Percentiles rank a stretch among this genome's conserved stretches.
Evolutionary conservation across 306 rosid genomes (phyloP).

Genomic region (Vicia sativa): DNA sequence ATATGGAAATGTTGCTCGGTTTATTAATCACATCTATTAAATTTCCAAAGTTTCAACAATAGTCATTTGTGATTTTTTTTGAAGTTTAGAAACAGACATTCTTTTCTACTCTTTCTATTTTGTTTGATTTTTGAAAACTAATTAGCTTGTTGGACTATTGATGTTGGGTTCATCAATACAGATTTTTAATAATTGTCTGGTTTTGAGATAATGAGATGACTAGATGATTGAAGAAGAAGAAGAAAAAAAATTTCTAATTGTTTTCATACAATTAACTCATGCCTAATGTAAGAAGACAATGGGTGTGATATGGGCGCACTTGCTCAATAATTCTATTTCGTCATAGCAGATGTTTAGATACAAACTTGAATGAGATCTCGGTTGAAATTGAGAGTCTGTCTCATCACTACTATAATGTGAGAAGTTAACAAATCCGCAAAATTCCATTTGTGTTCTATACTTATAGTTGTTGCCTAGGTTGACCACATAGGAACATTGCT

Average conservation of each 20-base stretch:
- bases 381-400: slow-evolving; percentile 81
- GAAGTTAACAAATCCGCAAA: slow-evolving; percentile 37
- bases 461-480: slow-evolving; percentile 26
- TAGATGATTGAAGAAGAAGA: slow-evolving; percentile 21
- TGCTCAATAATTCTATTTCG: slow-evolving; percentile 22
- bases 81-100: not conserved
- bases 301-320: too few relatives aligned
- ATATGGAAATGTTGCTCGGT: slow-evolving; percentile 88
- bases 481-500: slow-evolving; percentile 24
- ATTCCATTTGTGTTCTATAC: slow-evolving; percentile 15
- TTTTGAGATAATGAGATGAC: not conserved
- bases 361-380: slow-evolving; percentile 83
- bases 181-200: not conserved
- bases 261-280: not conserved
- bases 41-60: slow-evolving; percentile 22
- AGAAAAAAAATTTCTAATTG: not conserved
- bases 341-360: slow-evolving; percentile 79
- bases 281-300: too few relatives aligned
- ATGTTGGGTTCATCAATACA: not conserved
- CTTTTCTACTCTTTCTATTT: not conserved
- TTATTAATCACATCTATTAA: slow-evolving; percentile 88
- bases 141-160: slow-evolving; percentile 7
- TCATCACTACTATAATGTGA: slow-evolving; percentile 80
- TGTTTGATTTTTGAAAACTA: not conserved
- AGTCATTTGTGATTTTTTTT: slow-evolving; percentile 15